phyloP scores from a whole-genome alignment of 768 basidiomycete genomes.

The Suillus hirtellus region DNA sequence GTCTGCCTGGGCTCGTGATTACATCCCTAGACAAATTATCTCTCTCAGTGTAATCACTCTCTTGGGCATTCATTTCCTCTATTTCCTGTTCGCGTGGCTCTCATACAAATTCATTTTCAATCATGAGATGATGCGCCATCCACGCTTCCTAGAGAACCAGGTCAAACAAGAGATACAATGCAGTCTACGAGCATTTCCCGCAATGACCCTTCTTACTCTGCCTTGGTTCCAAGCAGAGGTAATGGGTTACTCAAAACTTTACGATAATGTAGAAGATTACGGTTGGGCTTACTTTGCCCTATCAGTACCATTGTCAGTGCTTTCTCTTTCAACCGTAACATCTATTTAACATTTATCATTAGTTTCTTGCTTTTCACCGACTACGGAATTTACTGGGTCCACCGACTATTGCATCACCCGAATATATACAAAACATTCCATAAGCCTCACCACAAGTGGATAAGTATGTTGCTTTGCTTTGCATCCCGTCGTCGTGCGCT shows the following conservation, averaged over 20 bases:
- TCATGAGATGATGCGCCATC: conserved; percentile 93
- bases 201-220: conserved; percentile 79
- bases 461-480: conserved; percentile 58
- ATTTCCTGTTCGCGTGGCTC: conserved; percentile 84
- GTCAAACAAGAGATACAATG: conserved; percentile 74
- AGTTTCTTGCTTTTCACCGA: conserved; percentile 89
- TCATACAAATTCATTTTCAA: conserved; percentile 91
- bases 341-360: conserved; percentile 4
- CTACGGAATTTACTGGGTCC: conserved; percentile 95
- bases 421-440: conserved; percentile 86
- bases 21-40: conserved; percentile 73
- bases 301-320: conserved; percentile 67
- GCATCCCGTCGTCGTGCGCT: conserved; percentile 14
- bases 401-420: conserved; percentile 86
- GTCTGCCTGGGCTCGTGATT: conserved; percentile 86
- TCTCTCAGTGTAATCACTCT: conserved; percentile 74
- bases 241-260: conserved; percentile 78
- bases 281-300: conserved; percentile 72
- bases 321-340: not conserved
- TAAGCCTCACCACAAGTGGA: conserved; percentile 99
- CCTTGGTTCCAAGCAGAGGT: conserved; percentile 96
- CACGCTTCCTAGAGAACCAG: conserved; percentile 90
- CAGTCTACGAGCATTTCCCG: conserved; percentile 77
- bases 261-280: conserved; percentile 76
- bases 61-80: conserved; percentile 80